Conservation (phyloP, 2,329 filamentous ascomycete genomes). For the Alternaria consortialis region DNA sequence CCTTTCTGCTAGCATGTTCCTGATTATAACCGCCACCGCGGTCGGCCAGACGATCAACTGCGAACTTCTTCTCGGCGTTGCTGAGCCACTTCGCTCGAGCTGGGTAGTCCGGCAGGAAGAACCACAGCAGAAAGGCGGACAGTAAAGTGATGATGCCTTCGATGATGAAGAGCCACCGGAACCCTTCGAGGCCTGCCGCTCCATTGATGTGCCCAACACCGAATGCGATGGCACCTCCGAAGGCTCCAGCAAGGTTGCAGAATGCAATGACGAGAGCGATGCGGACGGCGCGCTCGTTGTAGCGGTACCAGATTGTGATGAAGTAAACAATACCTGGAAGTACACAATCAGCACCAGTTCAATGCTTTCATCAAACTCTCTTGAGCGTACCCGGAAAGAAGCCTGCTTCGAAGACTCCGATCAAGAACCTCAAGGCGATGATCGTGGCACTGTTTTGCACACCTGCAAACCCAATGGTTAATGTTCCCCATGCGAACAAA, state of each 20-base stretch:
- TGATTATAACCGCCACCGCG: conserved; percentile 8
- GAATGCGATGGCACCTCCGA: conserved; percentile 65
- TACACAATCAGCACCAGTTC: neutral
- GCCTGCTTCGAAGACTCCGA: conserved; percentile 33
- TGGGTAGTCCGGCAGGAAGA: conserved; percentile 60
- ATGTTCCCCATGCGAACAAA: conserved; percentile 55
- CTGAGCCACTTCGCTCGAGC: conserved; percentile 57
- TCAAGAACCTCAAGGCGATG: conserved; percentile 52
- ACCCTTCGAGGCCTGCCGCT: conserved; percentile 45
- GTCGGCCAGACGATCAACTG: conserved; percentile 4
- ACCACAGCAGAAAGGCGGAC: conserved; percentile 49
- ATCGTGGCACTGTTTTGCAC: conserved; percentile 53
- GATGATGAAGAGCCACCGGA: conserved; percentile 29
- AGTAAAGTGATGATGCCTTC: conserved; percentile 20
- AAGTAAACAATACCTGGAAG: conserved; percentile 54
- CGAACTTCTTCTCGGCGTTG: conserved; percentile 9
- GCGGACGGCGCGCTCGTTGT: conserved; percentile 64
- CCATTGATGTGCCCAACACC: conserved; percentile 55
- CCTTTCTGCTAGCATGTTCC: neutral
- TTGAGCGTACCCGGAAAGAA: conserved; percentile 18
- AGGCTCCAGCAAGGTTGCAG: conserved; percentile 61
- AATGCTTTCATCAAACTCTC: neutral
- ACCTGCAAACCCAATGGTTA: conserved; percentile 57
- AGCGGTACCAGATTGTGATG: conserved; percentile 65
- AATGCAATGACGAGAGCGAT: conserved; percentile 53